Conservation (phyloP, 23 red algal genomes). For the Gracilaria gracilis region DNA sequence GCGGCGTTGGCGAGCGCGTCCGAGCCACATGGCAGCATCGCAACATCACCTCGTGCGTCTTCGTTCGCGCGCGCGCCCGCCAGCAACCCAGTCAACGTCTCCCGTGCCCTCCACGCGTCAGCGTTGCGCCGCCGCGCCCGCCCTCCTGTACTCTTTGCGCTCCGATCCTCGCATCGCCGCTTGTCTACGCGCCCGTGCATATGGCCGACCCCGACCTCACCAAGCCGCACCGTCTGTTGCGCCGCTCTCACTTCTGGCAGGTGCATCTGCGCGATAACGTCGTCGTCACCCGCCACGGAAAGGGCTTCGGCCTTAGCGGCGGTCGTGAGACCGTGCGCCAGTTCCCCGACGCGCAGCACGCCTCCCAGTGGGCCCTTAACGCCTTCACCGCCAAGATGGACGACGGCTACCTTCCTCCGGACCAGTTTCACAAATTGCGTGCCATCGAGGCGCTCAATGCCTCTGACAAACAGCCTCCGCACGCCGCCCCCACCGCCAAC, state of each 20-base stretch:
- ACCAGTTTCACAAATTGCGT: constrained; percentile 3
- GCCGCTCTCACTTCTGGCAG: constrained; percentile 65
- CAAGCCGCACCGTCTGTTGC: constrained; percentile 46
- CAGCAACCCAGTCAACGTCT: neutral
- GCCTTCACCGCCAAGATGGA: constrained; percentile 29
- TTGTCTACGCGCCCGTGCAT: neutral
- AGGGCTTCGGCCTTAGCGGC: constrained; percentile 9
- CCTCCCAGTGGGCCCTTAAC: constrained; percentile 41
- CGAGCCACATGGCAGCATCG: constrained; percentile 2
- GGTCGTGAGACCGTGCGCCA: constrained; percentile 26
- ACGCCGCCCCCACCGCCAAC: neutral
- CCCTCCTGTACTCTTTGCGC: neutral
- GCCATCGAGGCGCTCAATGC: neutral
- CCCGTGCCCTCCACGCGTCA: neutral
- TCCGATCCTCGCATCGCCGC: neutral
- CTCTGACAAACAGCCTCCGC: neutral
- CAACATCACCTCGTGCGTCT: neutral
- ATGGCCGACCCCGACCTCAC: constrained; percentile 44
- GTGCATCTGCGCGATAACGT: constrained; percentile 7
- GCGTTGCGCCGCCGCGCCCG: neutral
- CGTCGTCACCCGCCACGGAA: constrained; percentile 18
- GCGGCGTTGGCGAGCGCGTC: neutral
- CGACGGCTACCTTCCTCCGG: constrained; percentile 33
- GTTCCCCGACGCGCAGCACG: neutral
- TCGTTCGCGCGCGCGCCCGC: neutral